phyloP scores from a whole-genome alignment of 768 basidiomycete species.

The Serendipita sp. region DNA sequence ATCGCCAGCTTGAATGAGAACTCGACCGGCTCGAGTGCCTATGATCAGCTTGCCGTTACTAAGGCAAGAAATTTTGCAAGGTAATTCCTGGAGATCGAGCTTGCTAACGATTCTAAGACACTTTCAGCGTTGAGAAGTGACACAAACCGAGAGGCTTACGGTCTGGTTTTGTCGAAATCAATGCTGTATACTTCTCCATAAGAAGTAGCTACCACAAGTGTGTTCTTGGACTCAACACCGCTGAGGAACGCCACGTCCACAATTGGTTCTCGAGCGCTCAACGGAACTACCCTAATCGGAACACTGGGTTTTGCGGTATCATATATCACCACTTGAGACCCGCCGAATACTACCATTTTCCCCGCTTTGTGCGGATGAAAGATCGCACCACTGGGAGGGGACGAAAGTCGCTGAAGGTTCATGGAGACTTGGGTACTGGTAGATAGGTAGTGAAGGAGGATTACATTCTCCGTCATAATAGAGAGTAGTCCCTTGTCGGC shows the following conservation, averaged over 20 bases:
- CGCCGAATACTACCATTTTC: conserved; percentile 36
- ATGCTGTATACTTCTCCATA: conserved; percentile 41
- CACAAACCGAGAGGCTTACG: conserved; percentile 25
- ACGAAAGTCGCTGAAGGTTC: neutral
- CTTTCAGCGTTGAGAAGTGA: neutral
- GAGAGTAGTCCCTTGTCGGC: neutral
- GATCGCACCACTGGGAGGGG: conserved; percentile 16
- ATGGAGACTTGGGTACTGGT: neutral
- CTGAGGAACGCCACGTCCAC: conserved; percentile 39
- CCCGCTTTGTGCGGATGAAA: conserved; percentile 55
- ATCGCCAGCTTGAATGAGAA: no score
- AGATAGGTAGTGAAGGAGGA: neutral
- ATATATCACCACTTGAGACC: conserved; percentile 40
- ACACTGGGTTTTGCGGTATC: conserved; percentile 43
- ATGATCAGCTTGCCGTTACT: no score
- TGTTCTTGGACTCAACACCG: neutral
- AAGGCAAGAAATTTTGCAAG: no score
- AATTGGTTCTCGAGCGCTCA: conserved; percentile 35
- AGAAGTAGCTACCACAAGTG: neutral
- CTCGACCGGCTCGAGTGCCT: no score
- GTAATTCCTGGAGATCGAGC: no score
- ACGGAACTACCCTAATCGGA: conserved; percentile 35
- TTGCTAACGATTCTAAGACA: no score
- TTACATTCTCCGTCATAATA: neutral
- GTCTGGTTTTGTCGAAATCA: conserved; percentile 60